Evolutionary conservation across 805 yeast genomes (phyloP).

Genomic region (Candida michaelii): DNA sequence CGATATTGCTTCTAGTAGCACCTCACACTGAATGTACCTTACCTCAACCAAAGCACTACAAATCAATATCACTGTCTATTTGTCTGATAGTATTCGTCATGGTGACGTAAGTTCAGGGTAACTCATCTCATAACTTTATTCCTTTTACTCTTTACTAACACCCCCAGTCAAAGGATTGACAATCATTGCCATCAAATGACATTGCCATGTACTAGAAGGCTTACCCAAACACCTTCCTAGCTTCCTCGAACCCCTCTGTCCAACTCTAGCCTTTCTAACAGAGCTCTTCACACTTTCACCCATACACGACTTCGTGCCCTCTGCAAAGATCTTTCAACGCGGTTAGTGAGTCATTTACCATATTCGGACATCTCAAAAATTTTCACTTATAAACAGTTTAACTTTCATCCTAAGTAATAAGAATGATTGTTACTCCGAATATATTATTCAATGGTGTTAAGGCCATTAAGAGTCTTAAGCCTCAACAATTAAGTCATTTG

Average conservation of each 20-base stretch:
- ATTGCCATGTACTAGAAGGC: no score
- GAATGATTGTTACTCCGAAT: neutral
- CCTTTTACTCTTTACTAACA: no score
- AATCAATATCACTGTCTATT: no score
- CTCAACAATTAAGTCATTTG: neutral
- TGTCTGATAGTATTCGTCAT: no score
- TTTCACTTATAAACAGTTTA: conserved; percentile 1
- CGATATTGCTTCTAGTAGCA: no score
- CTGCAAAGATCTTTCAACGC: conserved; percentile 18
- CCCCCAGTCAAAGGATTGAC: no score
- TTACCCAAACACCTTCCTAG: no score
- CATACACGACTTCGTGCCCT: neutral
- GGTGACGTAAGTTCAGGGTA: neutral
- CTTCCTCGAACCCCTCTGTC: neutral
- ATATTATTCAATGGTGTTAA: no score
- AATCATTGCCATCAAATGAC: no score
- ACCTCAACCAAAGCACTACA: no score
- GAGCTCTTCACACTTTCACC: no score
- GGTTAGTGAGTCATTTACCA: conserved; percentile 17
- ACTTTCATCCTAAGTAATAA: neutral
- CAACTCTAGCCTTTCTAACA: neutral
- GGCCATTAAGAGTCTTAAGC: neutral
- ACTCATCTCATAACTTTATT: neutral
- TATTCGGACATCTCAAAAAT: conserved; percentile 13
- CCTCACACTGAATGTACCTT: no score